phyloP scores from a whole-genome alignment of 768 basidiomycete genomes.

The Pholiota microspora region DNA sequence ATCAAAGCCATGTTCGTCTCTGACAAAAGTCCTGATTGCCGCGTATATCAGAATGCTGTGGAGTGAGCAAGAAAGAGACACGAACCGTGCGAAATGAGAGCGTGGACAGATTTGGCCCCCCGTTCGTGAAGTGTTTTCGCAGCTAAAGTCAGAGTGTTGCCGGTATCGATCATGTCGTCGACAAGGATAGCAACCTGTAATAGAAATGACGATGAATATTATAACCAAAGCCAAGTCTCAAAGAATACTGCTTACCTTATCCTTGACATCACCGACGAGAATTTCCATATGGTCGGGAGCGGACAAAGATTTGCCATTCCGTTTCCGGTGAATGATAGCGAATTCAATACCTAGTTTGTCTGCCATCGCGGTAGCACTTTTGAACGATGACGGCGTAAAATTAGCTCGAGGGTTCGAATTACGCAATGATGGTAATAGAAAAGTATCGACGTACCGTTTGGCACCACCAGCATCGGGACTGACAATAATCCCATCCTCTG shows the following conservation, averaged over 20 bases:
- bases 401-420: constrained; percentile 9
- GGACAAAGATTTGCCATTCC: constrained; percentile 62
- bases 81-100: constrained; percentile 88
- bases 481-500: constrained; percentile 79
- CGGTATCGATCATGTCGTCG: constrained; percentile 99
- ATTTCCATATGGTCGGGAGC: constrained; percentile 87
- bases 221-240: neutral
- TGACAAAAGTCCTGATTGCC: constrained; percentile 68
- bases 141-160: constrained; percentile 83
- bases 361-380: constrained; percentile 89
- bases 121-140: constrained; percentile 83
- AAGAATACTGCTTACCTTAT: constrained; percentile 55
- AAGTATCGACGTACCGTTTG: constrained; percentile 70
- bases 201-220: constrained; percentile 7
- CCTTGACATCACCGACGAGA: constrained; percentile 90
- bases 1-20: constrained; percentile 70
- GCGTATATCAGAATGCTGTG: constrained; percentile 1
- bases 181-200: constrained; percentile 91
- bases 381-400: constrained; percentile 8
- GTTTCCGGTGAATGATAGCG: constrained; percentile 91
- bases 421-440: constrained; percentile 3
- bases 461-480: constrained; percentile 98
- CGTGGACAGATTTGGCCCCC: constrained; percentile 85
- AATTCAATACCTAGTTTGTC: constrained; percentile 96
- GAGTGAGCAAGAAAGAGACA: neutral